Conservation (phyloP, 169 alveolate genomes). For the Eimeria necatrix region DNA sequence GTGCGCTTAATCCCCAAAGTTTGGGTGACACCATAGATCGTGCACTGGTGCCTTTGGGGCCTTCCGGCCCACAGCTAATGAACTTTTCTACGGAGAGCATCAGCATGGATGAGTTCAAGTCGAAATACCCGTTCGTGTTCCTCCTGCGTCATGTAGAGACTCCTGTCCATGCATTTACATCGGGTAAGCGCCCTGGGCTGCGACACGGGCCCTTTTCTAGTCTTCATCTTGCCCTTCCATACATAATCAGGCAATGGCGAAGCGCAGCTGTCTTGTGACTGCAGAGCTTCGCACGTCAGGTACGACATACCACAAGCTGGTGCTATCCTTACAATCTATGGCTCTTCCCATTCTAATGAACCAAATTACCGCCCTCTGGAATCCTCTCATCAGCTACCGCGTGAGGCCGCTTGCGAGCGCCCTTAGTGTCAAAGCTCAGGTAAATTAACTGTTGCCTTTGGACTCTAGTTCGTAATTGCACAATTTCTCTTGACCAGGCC, state of each 20-base stretch:
- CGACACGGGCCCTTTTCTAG: too few relatives aligned
- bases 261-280: neutral
- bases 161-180: conserved; percentile 41
- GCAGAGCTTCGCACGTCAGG: conserved; percentile 60
- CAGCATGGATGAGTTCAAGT: conserved; percentile 42
- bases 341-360: conserved; percentile 43
- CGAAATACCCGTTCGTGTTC: conserved; percentile 4
- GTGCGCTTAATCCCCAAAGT: conserved; percentile 2
- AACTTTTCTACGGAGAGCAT: conserved; percentile 34
- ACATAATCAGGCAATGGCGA: neutral
- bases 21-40: conserved; percentile 41
- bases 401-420: conserved; percentile 1
- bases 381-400: conserved; percentile 1
- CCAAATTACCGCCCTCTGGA: conserved; percentile 44
- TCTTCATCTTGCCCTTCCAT: too few relatives aligned
- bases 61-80: conserved; percentile 36
- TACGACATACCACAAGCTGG: conserved; percentile 6
- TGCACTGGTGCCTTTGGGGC: conserved; percentile 64
- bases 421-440: conserved; percentile 43
- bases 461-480: too few relatives aligned
- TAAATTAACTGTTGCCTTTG: neutral
- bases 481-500: too few relatives aligned
- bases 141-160: conserved; percentile 36
- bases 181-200: neutral
- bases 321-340: conserved; percentile 24